These are phyloP conservation scores for Leptographium galeiforme DNA, from an alignment of 2,329 filamentous ascomycete genomes.

Conservation along the genomic window DNA sequence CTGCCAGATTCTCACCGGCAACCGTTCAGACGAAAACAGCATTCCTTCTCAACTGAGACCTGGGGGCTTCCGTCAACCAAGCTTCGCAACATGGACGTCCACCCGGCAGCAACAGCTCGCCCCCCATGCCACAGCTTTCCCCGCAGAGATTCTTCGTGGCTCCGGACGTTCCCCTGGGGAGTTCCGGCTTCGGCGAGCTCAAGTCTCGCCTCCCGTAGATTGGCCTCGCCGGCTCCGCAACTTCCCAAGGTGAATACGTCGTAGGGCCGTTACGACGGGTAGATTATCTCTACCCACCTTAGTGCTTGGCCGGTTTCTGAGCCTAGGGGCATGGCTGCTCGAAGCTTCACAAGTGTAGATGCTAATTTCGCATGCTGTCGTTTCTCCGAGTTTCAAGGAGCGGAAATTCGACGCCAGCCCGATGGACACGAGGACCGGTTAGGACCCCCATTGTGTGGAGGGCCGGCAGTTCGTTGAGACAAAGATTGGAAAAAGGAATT, in stretches of 20 bases:
- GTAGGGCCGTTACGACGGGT: background rate
- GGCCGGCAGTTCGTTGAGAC: background rate
- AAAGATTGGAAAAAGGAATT: background rate
- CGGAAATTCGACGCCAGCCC: background rate
- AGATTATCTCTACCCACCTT: constrained; percentile 6
- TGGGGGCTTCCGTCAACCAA: background rate
- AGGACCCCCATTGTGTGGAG: background rate
- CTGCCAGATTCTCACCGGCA: too few relatives aligned
- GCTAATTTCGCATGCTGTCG: background rate
- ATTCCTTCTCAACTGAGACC: background rate
- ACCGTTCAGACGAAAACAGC: background rate
- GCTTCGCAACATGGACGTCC: too few relatives aligned
- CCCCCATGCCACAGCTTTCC: background rate
- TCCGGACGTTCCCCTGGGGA: background rate
- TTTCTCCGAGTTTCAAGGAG: background rate
- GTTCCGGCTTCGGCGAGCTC: constrained; percentile 2
- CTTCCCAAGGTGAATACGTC: background rate
- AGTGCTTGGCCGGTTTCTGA: background rate
- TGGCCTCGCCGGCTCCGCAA: background rate
- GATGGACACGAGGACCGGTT: background rate
- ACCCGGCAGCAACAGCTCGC: background rate
- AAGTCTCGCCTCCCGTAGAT: too few relatives aligned
- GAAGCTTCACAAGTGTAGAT: too few relatives aligned
- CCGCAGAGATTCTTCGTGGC: background rate
- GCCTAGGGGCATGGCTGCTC: background rate